These are phyloP conservation scores for Diospyros kaki DNA, from an alignment of 148 eudicot genomes.

Conservation along the genomic window DNA sequence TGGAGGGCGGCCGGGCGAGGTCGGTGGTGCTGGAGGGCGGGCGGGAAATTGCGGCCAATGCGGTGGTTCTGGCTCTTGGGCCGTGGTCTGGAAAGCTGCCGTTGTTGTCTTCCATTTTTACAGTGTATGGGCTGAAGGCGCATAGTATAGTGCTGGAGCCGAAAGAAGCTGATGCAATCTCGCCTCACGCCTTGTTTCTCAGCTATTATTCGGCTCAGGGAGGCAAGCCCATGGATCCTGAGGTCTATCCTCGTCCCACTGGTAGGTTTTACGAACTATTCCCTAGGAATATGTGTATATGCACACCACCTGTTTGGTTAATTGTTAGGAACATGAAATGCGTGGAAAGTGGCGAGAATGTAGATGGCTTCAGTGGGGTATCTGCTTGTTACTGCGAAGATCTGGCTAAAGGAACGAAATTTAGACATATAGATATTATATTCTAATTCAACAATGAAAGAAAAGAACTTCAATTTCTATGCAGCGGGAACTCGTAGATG, in stretches of 20 bases:
- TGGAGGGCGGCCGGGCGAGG: slow-evolving; percentile 27
- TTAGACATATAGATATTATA: neutral
- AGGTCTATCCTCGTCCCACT: slow-evolving; percentile 86
- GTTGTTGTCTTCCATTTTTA: slow-evolving; percentile 44
- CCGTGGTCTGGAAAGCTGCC: slow-evolving; percentile 65
- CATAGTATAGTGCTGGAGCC: slow-evolving; percentile 85
- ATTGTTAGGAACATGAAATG: neutral
- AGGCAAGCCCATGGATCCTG: slow-evolving; percentile 69
- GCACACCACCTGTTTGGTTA: neutral
- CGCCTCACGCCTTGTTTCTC: slow-evolving; percentile 67
- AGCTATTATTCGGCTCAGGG: slow-evolving; percentile 53
- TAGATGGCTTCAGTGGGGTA: neutral
- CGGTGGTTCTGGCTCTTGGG: slow-evolving; percentile 83
- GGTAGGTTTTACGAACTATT: slow-evolving; percentile 27
- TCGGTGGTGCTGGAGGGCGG: slow-evolving; percentile 60
- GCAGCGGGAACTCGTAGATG: no score
- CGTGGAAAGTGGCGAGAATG: neutral
- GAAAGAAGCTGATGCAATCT: slow-evolving; percentile 42
- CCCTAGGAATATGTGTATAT: neutral
- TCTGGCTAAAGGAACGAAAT: neutral
- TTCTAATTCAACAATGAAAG: neutral
- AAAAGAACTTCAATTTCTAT: no score
- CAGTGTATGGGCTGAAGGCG: slow-evolving; percentile 76
- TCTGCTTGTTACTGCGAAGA: neutral
- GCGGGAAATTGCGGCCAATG: slow-evolving; percentile 47